Percentiles rank a stretch among this genome's conserved stretches.
These are phyloP conservation scores for Dipodascopsis uninucleata DNA, from an alignment of 805 yeast genomes.

Conservation along the genomic window DNA sequence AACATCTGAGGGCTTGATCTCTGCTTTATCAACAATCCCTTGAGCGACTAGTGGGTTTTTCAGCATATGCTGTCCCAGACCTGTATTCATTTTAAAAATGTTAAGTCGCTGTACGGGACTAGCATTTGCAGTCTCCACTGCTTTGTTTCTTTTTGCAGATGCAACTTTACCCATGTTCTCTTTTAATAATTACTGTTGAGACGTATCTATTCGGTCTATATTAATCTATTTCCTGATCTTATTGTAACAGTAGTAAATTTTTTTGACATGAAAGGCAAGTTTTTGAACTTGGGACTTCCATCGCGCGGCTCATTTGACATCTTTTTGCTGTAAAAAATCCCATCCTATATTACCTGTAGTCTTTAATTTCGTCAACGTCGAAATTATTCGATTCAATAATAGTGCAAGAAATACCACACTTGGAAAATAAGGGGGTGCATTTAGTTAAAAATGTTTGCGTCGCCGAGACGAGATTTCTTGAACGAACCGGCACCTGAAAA, in stretches of 20 bases:
- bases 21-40: conserved; percentile 96
- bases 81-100: conserved; percentile 91
- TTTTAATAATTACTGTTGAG: background rate
- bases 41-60: conserved; percentile 96
- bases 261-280: too few species aligned
- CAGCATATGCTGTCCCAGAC: conserved; percentile 92
- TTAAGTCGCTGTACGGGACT: conserved; percentile 14
- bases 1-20: conserved; percentile 83
- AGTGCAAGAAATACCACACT: too few species aligned
- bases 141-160: conserved; percentile 9
- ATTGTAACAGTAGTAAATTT: too few species aligned
- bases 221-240: too few species aligned
- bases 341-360: too few species aligned
- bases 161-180: conserved; percentile 26
- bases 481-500: conserved; percentile 86
- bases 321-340: too few species aligned
- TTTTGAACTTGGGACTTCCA: too few species aligned
- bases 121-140: conserved; percentile 51
- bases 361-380: too few species aligned
- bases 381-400: too few species aligned
- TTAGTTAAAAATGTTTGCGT: conserved; percentile 23
- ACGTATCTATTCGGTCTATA: background rate
- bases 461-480: conserved; percentile 47
- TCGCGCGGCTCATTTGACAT: too few species aligned
- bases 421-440: background rate